Base-by-base conservation (phyloP, 2,329 filamentous ascomycete genomes). In the Xylariaceae sp. region DNA sequence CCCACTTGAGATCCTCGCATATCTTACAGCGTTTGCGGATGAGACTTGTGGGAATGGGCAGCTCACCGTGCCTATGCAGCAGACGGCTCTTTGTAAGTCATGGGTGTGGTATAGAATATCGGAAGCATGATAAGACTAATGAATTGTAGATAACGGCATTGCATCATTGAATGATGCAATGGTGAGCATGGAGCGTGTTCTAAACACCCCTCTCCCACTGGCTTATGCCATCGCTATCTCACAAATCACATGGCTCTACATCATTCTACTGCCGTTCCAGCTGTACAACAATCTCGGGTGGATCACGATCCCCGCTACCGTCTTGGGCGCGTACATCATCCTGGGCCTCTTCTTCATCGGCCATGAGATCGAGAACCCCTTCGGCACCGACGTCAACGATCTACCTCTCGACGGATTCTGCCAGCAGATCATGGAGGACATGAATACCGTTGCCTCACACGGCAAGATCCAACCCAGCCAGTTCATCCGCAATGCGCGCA, bases 191-290 rank as follows among this genome's bases (percentile, higher is more conserved):
- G 87, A 93, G 60, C 84, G 88, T 51, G 83, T 94, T 17, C 79
- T 92, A 23, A 86, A 85, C 64, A 94, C 88, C 0, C 88, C 88
- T 1, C 77, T 94, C 0, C 88, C 88, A 2, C 77, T 89, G 45
- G 88, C 88, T 37, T 94, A 94, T 71, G 82, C 79, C 54, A 93
- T 94, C 57, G 81, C 87, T 57, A 91, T 93, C 63, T 82, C 83
- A 17, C 88, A 94, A 64, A 92, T 93, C 61, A 88, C 88, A 23
- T 91, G 86, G 81, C 78, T 90, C 41, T 94, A 93, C 67, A 82
- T 93, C 42, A 69, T 89, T 55, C 75, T 88, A 23, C 76, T 94
- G 1, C 88, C 88, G 5, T 93, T 93, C 74, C 88, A 94, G 68
- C 79, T 94, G 6, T 79, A 80, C 60, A 61, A 64, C 0, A 63